Conservation (phyloP, 495 filamentous ascomycete genomes). For the Talaromyces adpressus region DNA sequence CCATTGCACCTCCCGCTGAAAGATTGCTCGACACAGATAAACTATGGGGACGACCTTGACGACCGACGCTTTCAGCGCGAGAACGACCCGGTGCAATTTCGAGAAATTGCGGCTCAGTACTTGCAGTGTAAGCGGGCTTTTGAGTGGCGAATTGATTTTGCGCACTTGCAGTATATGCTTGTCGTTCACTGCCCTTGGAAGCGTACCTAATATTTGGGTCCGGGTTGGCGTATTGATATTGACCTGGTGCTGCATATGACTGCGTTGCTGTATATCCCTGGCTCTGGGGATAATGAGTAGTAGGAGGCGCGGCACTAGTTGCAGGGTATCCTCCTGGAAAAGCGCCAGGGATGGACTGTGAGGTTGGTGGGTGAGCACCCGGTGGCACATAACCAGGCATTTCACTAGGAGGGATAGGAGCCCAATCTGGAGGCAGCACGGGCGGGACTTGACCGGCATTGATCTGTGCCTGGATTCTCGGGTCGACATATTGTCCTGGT, state of each 20-base stretch:
- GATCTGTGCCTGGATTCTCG: slow-evolving; percentile 2
- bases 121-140: slow-evolving; percentile 20
- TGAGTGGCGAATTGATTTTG: slow-evolving; percentile 14
- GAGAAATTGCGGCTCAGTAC: slow-evolving; percentile 31
- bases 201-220: slow-evolving; percentile 38
- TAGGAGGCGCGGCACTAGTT: slow-evolving; percentile 14
- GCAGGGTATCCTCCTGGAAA: slow-evolving; percentile 25
- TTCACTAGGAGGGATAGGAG: slow-evolving; percentile 33
- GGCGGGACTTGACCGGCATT: slow-evolving; percentile 6
- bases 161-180: slow-evolving; percentile 14
- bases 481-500: slow-evolving; percentile 16
- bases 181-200: slow-evolving; percentile 28
- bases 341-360: slow-evolving; percentile 31
- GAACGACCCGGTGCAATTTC: slow-evolving; percentile 31
- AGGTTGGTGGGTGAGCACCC: slow-evolving; percentile 20
- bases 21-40: slow-evolving; percentile 36
- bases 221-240: slow-evolving; percentile 37
- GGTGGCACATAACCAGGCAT: slow-evolving; percentile 35
- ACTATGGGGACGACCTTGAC: slow-evolving; percentile 25
- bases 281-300: neutral
- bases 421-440: slow-evolving; percentile 23
- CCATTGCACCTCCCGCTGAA: slow-evolving; percentile 15
- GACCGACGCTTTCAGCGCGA: slow-evolving; percentile 13
- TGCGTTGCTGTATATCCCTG: slow-evolving; percentile 11
- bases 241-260: slow-evolving; percentile 26